phyloP scores from a whole-genome alignment of 257 asterid species.

The Salvia splendens region DNA sequence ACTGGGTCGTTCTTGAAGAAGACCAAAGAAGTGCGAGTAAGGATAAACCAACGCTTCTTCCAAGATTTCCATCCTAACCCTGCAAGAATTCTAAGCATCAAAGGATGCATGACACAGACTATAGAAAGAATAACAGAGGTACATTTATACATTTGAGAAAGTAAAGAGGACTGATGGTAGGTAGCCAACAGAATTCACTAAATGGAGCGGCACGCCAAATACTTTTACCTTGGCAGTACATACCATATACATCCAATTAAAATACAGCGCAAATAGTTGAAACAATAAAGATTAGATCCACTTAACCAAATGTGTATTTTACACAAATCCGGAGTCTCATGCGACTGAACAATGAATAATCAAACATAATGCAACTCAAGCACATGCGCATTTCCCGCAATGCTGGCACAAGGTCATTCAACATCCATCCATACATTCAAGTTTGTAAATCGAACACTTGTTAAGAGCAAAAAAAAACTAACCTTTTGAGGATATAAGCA shows the following conservation, averaged over 20 bases:
- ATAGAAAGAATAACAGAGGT: background rate
- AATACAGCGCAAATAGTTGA: background rate
- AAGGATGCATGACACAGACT: constrained; percentile 26
- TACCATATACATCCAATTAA: constrained; percentile 19
- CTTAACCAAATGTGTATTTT: background rate
- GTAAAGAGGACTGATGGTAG: constrained; percentile 15
- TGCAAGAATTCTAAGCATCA: constrained; percentile 48
- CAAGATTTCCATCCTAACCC: constrained; percentile 99
- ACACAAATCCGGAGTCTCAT: background rate
- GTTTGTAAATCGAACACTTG: background rate
- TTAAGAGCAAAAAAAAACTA: constrained; percentile 34
- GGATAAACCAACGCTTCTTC: constrained; percentile 99
- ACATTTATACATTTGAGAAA: constrained; percentile 6
- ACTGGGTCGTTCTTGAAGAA: constrained; percentile 98
- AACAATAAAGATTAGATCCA: background rate
- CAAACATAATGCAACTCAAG: constrained; percentile 15
- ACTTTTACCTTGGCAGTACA: constrained; percentile 3
- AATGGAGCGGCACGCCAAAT: constrained; percentile 11
- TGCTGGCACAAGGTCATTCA: background rate
- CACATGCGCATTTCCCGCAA: constrained; percentile 22
- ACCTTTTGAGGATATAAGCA: constrained; percentile 97
- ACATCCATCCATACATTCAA: constrained; percentile 7
- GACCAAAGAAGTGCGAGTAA: constrained; percentile 95
- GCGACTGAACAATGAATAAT: constrained; percentile 4
- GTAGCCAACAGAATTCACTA: constrained; percentile 7